Conservation (phyloP, 2,329 filamentous ascomycete species). For the Stagonosporopsis tanaceti region DNA sequence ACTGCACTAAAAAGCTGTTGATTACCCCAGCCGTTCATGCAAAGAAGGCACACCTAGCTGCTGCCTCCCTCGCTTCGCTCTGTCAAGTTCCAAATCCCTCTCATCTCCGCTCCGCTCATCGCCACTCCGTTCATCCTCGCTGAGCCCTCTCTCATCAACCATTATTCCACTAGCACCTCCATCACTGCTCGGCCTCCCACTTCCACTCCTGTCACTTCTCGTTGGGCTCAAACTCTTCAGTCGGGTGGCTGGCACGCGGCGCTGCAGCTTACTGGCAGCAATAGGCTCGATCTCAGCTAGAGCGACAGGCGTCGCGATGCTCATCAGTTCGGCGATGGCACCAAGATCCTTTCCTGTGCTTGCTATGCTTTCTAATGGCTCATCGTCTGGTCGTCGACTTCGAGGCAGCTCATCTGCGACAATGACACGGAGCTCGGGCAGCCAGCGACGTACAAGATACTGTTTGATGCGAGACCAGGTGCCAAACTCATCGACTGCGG, state of each 20-base stretch:
- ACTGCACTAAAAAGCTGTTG: too few relatives aligned
- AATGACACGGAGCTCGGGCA: constrained; percentile 44
- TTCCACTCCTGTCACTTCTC: constrained; percentile 33
- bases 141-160: constrained; percentile 50
- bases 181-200: constrained; percentile 30
- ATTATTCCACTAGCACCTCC: constrained; percentile 45
- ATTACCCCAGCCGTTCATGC: neutral
- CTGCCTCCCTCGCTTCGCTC: constrained; percentile 13
- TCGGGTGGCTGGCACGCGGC: constrained; percentile 26
- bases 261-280: constrained; percentile 39
- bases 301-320: constrained; percentile 46
- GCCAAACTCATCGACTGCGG: constrained; percentile 51
- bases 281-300: constrained; percentile 49
- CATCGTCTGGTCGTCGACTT: neutral
- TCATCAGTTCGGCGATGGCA: constrained; percentile 46
- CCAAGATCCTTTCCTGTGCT: constrained; percentile 31
- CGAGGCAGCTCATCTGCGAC: constrained; percentile 4
- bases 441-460: constrained; percentile 52
- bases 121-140: constrained; percentile 46
- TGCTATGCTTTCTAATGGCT: constrained; percentile 10
- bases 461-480: constrained; percentile 50
- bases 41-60: constrained; percentile 27
- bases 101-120: constrained; percentile 47
- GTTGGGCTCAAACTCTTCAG: constrained; percentile 46
- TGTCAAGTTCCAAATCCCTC: constrained; percentile 2